These are phyloP conservation scores for Elongisporangium prolatum DNA, from an alignment of 352 stramenopile species.

Conservation along the genomic window DNA sequence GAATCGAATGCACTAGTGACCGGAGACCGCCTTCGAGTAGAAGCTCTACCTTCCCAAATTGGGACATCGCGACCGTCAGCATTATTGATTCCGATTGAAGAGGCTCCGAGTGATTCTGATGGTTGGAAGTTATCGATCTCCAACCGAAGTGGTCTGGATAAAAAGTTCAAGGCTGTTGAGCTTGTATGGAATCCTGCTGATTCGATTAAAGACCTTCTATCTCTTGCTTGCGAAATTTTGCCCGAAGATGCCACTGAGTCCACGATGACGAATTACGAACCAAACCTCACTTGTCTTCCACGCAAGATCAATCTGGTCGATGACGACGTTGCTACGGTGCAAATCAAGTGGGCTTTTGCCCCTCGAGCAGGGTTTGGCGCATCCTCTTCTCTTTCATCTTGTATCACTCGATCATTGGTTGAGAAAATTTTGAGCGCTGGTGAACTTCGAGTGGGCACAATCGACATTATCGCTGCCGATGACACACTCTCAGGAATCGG, in stretches of 20 bases:
- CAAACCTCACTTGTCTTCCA: slow-evolving; percentile 18
- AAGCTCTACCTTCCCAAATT: slow-evolving; percentile 32
- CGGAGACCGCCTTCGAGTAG: slow-evolving; percentile 12
- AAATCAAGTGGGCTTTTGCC: slow-evolving; percentile 66
- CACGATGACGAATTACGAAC: not conserved
- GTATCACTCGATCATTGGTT: slow-evolving; percentile 57
- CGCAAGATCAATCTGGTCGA: slow-evolving; percentile 30
- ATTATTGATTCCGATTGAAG: slow-evolving; percentile 70
- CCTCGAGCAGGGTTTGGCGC: slow-evolving; percentile 53
- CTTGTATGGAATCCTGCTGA: slow-evolving; percentile 49
- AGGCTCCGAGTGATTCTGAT: slow-evolving; percentile 50
- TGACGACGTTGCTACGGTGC: slow-evolving; percentile 31
- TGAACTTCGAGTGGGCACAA: slow-evolving; percentile 47
- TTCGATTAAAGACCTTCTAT: slow-evolving; percentile 47
- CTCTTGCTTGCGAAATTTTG: slow-evolving; percentile 35
- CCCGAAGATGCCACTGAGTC: slow-evolving; percentile 20
- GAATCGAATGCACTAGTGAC: slow-evolving; percentile 8
- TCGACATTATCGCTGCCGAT: slow-evolving; percentile 39
- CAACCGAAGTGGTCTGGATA: not conserved
- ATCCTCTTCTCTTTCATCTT: slow-evolving; percentile 62
- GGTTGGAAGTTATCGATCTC: slow-evolving; percentile 28
- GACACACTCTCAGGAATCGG: not conserved
- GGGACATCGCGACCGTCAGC: slow-evolving; percentile 38
- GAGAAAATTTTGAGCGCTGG: slow-evolving; percentile 48
- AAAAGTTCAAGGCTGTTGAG: slow-evolving; percentile 28